Percentiles rank a stretch among this genome's conserved stretches.
These are phyloP conservation scores for Alternaria brassicae DNA, from an alignment of 2,329 filamentous ascomycete genomes.

Conservation along the genomic window DNA sequence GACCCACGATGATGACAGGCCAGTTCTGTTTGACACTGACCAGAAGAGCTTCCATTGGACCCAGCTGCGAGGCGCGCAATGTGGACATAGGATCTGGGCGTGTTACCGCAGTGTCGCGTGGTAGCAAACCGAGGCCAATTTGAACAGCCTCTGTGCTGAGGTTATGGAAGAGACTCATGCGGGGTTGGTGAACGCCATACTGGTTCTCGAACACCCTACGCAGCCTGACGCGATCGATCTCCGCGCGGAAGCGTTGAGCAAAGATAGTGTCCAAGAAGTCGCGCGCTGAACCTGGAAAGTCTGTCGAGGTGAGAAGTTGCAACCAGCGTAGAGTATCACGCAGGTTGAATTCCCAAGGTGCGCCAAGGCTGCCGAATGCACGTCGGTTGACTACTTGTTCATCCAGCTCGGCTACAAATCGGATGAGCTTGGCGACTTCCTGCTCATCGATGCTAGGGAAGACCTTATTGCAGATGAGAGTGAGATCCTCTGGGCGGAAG, in stretches of 20 bases:
- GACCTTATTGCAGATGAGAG: constrained; percentile 79
- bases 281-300: constrained; percentile 64
- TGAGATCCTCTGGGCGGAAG: constrained; percentile 80
- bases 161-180: constrained; percentile 69
- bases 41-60: constrained; percentile 83
- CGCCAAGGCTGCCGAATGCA: constrained; percentile 64
- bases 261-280: constrained; percentile 86
- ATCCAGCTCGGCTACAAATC: constrained; percentile 82
- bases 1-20: constrained; percentile 86
- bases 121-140: constrained; percentile 77
- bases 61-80: constrained; percentile 61
- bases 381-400: constrained; percentile 67
- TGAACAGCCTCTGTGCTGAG: constrained; percentile 72
- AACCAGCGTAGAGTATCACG: constrained; percentile 91
- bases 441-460: constrained; percentile 69
- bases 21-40: constrained; percentile 85
- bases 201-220: constrained; percentile 69
- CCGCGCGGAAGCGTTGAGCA: constrained; percentile 82
- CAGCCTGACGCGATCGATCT: constrained; percentile 71
- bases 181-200: constrained; percentile 60
- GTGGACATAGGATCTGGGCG: constrained; percentile 33
- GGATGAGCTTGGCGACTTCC: constrained; percentile 72
- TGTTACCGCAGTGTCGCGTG: constrained; percentile 59
- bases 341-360: constrained; percentile 95
- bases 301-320: constrained; percentile 68